These are phyloP conservation scores for Danielia oregonensis DNA, from an alignment of 805 yeast species.

Conservation along the genomic window DNA sequence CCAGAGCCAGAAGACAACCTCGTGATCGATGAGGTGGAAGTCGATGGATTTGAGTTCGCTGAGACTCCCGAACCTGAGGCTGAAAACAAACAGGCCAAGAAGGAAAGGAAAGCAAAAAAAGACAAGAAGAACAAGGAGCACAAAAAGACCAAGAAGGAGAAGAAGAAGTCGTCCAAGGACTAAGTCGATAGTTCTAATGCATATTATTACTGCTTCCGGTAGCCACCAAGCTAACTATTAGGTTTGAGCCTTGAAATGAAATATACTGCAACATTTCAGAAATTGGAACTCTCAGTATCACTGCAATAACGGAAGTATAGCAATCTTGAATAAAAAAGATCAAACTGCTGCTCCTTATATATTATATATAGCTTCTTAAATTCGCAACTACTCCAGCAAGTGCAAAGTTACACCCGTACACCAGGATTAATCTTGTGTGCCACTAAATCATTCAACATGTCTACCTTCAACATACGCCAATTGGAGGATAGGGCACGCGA, in stretches of 20 bases:
- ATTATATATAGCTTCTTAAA: too few species aligned
- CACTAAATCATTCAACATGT: slow-evolving; percentile 1
- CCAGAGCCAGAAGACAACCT: slow-evolving; percentile 22
- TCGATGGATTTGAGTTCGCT: slow-evolving; percentile 22
- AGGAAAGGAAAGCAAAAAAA: slow-evolving; percentile 3
- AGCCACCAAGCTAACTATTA: too few species aligned
- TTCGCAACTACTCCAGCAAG: too few species aligned
- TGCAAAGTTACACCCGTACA: too few species aligned
- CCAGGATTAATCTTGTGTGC: not conserved
- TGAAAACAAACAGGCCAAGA: slow-evolving; percentile 8
- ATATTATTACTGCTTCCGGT: too few species aligned
- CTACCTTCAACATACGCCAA: slow-evolving; percentile 22
- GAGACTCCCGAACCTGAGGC: slow-evolving; percentile 6
- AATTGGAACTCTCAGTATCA: too few species aligned
- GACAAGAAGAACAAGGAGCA: slow-evolving; percentile 5
- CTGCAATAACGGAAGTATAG: too few species aligned
- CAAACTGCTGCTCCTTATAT: too few species aligned
- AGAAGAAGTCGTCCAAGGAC: slow-evolving; percentile 1
- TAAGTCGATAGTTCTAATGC: too few species aligned
- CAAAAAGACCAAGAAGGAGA: slow-evolving; percentile 11
- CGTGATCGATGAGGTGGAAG: slow-evolving; percentile 43
- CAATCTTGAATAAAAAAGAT: too few species aligned
- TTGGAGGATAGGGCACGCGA: slow-evolving; percentile 49
- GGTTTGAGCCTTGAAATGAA: too few species aligned
- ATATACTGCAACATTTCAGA: slow-evolving; percentile 1